Evolutionary conservation across 768 basidiomycete genomes (phyloP).

Genomic region (Tephrocybe sp.): DNA sequence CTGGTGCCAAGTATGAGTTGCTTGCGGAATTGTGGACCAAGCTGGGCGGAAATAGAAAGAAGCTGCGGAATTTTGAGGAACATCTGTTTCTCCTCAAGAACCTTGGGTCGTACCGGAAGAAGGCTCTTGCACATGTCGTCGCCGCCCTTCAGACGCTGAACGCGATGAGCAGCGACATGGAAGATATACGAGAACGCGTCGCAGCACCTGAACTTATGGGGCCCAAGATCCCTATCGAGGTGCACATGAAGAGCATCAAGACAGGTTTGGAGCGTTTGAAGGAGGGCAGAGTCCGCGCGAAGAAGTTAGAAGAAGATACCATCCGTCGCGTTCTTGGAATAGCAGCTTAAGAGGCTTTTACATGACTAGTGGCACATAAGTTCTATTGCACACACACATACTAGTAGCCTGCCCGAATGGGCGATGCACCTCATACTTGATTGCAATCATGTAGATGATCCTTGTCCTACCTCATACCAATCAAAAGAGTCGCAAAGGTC

Average conservation of each 20-base stretch:
- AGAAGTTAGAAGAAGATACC: slow-evolving; percentile 43
- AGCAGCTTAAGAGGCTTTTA: neutral
- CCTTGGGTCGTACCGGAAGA: slow-evolving; percentile 55
- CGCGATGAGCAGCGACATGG: slow-evolving; percentile 71
- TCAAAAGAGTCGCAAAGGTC: too few species aligned
- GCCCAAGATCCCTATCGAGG: slow-evolving; percentile 62
- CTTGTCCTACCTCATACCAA: too few species aligned
- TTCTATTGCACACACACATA: slow-evolving; percentile 10
- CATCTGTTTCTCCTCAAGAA: slow-evolving; percentile 56
- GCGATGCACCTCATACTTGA: too few species aligned
- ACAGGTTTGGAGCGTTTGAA: slow-evolving; percentile 61
- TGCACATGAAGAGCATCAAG: slow-evolving; percentile 74
- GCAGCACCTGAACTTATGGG: slow-evolving; percentile 65
- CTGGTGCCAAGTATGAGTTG: slow-evolving; percentile 48
- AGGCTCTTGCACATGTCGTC: slow-evolving; percentile 66
- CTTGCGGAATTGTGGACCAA: slow-evolving; percentile 70
- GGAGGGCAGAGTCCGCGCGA: slow-evolving; percentile 55
- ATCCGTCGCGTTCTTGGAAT: slow-evolving; percentile 30
- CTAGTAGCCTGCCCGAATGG: too few species aligned
- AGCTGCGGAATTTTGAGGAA: slow-evolving; percentile 47
- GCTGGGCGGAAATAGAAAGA: slow-evolving; percentile 59
- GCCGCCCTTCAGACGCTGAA: slow-evolving; percentile 61
- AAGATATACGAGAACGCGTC: slow-evolving; percentile 72
- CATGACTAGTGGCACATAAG: neutral
- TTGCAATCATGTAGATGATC: too few species aligned